Evolutionary conservation across 2,329 filamentous ascomycete genomes (phyloP).

Genomic region (Neonectria punicea): DNA sequence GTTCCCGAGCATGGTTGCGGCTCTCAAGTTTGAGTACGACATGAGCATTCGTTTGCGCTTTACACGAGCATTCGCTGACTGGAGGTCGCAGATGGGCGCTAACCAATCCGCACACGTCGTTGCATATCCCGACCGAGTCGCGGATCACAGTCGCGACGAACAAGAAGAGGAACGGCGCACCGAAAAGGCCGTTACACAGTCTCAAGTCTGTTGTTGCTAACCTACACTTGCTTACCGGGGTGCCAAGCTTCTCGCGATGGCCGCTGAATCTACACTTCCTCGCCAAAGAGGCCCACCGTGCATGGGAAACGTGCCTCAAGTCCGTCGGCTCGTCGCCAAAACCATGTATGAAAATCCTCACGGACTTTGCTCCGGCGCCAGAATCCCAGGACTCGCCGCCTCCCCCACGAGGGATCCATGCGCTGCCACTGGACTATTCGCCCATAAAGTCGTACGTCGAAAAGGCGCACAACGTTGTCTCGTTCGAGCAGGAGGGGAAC

Average conservation of each 20-base stretch:
- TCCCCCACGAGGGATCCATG: constrained; percentile 60
- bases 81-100: constrained; percentile 80
- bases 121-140: constrained; percentile 76
- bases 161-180: constrained; percentile 63
- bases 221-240: constrained; percentile 81
- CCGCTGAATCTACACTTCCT: constrained; percentile 87
- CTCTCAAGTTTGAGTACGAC: constrained; percentile 90
- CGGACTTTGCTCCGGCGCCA: constrained; percentile 60
- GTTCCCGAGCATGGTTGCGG: constrained; percentile 87
- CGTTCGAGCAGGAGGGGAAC: constrained; percentile 65
- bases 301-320: constrained; percentile 72
- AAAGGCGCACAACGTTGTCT: constrained; percentile 64
- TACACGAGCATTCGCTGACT: not conserved
- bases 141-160: constrained; percentile 65
- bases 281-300: constrained; percentile 70
- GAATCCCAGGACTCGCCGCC: constrained; percentile 16
- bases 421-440: constrained; percentile 65
- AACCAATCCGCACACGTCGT: constrained; percentile 83
- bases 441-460: constrained; percentile 63
- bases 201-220: constrained; percentile 80
- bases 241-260: constrained; percentile 84
- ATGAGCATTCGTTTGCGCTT: not conserved
- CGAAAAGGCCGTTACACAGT: constrained; percentile 67
- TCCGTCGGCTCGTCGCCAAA: constrained; percentile 60
- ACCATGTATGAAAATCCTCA: constrained; percentile 61